Conservation (phyloP, 1,139 yeast genomes). For the Zygosaccharomyces pseudobailii region DNA sequence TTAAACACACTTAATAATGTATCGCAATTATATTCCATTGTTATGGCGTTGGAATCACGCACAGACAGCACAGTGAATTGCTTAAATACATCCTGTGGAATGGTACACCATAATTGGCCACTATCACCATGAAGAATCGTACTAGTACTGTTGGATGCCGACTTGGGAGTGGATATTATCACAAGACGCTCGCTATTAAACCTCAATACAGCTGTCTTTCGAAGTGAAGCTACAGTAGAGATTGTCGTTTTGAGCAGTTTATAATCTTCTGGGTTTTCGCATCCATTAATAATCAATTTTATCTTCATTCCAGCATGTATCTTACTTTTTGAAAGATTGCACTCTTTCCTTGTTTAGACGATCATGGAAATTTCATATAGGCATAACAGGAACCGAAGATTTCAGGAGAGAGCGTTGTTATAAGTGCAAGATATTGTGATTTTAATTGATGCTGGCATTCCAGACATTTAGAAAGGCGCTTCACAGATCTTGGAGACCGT, state of each 20-base stretch:
- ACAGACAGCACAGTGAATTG: slow-evolving; percentile 26
- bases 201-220: slow-evolving; percentile 31
- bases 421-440: background rate
- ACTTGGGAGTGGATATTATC: slow-evolving; percentile 31
- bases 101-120: slow-evolving; percentile 35
- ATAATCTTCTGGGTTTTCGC: slow-evolving; percentile 31
- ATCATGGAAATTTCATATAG: background rate
- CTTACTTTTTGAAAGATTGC: background rate
- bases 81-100: slow-evolving; percentile 31
- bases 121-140: slow-evolving; percentile 24
- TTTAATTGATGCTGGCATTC: slow-evolving; percentile 1
- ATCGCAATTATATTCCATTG: slow-evolving; percentile 34
- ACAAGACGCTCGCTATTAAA: slow-evolving; percentile 29
- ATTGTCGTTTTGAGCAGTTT: slow-evolving; percentile 31
- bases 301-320: slow-evolving; percentile 24
- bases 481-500: slow-evolving; percentile 9
- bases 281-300: slow-evolving; percentile 28
- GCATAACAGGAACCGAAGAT: background rate
- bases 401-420: background rate
- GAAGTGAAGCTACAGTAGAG: slow-evolving; percentile 29
- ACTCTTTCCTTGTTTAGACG: background rate
- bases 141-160: slow-evolving; percentile 11
- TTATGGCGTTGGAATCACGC: slow-evolving; percentile 27
- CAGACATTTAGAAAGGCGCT: slow-evolving; percentile 3
- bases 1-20: slow-evolving; percentile 28